Base-by-base conservation (phyloP, 1,139 yeast genomes). In the Lodderomyces orthopsilosis region DNA sequence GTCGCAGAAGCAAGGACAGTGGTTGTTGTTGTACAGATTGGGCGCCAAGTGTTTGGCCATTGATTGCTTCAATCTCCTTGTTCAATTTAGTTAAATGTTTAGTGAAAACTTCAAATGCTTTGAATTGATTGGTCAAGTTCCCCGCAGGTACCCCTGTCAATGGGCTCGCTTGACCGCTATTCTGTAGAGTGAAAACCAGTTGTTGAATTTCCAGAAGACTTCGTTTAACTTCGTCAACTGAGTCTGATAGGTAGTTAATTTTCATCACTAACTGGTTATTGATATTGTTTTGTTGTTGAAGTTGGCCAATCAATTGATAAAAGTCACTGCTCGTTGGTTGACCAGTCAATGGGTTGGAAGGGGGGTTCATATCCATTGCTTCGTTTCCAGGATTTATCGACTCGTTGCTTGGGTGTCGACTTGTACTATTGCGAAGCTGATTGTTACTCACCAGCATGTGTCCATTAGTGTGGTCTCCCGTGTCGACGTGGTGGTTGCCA, bases 241-340 rank as follows among this genome's bases (percentile, higher is more conserved):
- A 50, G 15, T 61, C 66, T 35, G 56, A 57, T 19, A 65, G 52
- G 30, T 56, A 56, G 40, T 61, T 61, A 18, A 65, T 40, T 30
- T 62, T 65, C 46, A 58, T 50, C 32, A 58, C 51, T n/a, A 61
- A 49, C 26, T 58, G 56, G 36, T 56, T 51, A 38, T 64, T 43
- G 43, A 57, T 62, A 37, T 57, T 58, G 39, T 57, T 58, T 39
- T 61, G 62, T 38, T 48, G 49, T 42, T 49, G 53, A 36, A 58
- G 47, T 40, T 51, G 58, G 26, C 43, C 46, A 37, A 48, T 24
- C 38, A 49, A 45, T 21, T 46, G 35, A 34, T 49, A 54, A n/a
- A 55, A 37, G 27, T 53, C 56, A 40, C 48, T 46, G 6, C 46
- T 41, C 2, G 51, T 38, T 24, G 41, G 49, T 24, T 41, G 43